Base-by-base conservation (phyloP, 495 filamentous ascomycete species). In the Aspergillus steynii region DNA sequence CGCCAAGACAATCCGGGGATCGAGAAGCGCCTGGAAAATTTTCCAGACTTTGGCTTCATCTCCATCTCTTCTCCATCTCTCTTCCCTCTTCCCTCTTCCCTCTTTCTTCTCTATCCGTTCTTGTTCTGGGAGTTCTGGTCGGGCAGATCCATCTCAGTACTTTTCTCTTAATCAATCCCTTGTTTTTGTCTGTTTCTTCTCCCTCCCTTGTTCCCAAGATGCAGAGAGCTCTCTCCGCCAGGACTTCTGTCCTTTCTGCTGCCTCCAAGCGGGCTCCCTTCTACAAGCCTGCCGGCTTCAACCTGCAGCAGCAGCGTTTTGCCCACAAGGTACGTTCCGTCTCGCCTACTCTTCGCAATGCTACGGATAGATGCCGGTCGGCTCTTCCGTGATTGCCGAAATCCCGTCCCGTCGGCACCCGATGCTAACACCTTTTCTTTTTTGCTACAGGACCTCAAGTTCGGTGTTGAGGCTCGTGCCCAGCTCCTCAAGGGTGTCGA, bases 391-490 rank as follows among this genome's bases (percentile, higher is more conserved):
- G 54, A 15, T 61, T 67, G 62, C 61, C 68, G 61, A 62, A 47
- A 47, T 51, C 52, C 47, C 48, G 32, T 50, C 59, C 47, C 55
- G 37, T 42, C 37, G 37, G 10, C 12, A 45, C 56, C 46, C 46
- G 52, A 34, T 53, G n/a, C 45, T 25, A 25, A 29, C 10, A 32
- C 25, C 59, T 57, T 54, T 66, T 60, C 73, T 75, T 60, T 74
- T 65, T 50, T 32, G 53, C 29, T 71, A 55, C 70, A 97, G 94
- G 95, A 99, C 73, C 84, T 99, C 70, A 97, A 96, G 82, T 99
- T 99, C 70, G 96, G 95, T 68, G 95, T 97, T 63, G 96, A 99
- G 70, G 95, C 84, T 71, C 88, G 95, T 68, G 90, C 92, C 70
- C 75, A 90, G 65, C 86, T 99, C 56, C 88, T 99, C 68, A 86